phyloP scores from a whole-genome alignment of 2,329 filamentous ascomycete species.

The Exophiala calicioides region DNA sequence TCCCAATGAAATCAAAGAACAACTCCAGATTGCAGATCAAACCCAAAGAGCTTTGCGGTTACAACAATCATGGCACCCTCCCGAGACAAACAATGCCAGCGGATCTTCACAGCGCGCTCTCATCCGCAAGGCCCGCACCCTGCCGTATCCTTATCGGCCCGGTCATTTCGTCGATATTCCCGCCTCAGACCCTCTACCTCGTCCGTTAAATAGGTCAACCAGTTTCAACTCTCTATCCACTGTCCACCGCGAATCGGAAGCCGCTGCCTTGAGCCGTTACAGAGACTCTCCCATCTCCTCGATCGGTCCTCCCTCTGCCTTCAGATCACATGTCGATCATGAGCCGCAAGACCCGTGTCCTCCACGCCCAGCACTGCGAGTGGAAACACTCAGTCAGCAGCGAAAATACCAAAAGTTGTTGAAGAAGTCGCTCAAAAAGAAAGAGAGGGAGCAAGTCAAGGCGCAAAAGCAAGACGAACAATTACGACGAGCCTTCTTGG shows the following conservation, averaged over 20 bases:
- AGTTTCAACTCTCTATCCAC: conserved; percentile 28
- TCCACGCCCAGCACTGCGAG: conserved; percentile 12
- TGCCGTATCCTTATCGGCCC: conserved; percentile 20
- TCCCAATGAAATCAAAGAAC: conserved; percentile 16
- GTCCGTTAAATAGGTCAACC: conserved; percentile 16
- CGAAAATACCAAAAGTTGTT: conserved; percentile 23
- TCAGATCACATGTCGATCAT: conserved; percentile 8
- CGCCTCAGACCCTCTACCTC: conserved; percentile 15
- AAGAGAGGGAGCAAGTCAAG: conserved; percentile 16
- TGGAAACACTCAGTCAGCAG: conserved; percentile 22
- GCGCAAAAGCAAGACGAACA: conserved; percentile 22
- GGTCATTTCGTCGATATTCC: conserved; percentile 15
- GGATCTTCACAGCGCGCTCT: conserved; percentile 13
- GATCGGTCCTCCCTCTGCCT: conserved; percentile 14
- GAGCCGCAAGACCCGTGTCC: conserved; percentile 20
- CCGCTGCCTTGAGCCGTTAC: conserved; percentile 21
- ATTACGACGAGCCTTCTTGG: conserved; percentile 12
- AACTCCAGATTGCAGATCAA: conserved; percentile 19
- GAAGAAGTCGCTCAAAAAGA: conserved; percentile 24
- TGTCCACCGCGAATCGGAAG: conserved; percentile 23
- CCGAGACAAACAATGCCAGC: conserved; percentile 6
- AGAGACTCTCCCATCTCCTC: conserved; percentile 27
- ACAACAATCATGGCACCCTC: conserved; percentile 20
- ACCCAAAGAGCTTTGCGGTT: conserved; percentile 22
- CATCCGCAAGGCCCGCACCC: conserved; percentile 18